A percentile compares a stretch with the other conserved stretches of the same genome.
These are phyloP conservation scores for Psilocybe sp. DNA, from an alignment of 768 basidiomycete species.

Conservation along the genomic window DNA sequence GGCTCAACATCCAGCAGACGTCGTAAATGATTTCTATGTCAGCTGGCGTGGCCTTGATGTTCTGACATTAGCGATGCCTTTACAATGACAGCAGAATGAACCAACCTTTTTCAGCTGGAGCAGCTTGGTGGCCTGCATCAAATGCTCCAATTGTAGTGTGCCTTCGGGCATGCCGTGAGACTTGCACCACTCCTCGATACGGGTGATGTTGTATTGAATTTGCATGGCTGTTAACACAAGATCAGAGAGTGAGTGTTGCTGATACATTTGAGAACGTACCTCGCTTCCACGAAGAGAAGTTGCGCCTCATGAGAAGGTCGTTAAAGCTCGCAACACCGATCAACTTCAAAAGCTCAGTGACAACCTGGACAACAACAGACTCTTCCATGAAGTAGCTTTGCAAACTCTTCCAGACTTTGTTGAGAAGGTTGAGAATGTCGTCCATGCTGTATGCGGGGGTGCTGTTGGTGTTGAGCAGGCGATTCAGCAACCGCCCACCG, in stretches of 20 bases:
- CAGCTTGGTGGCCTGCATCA: conserved; percentile 99
- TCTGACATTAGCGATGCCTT: neutral
- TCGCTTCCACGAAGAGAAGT: conserved; percentile 99
- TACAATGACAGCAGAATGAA: neutral
- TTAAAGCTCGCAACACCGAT: conserved; percentile 98
- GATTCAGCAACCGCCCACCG: conserved; percentile 89
- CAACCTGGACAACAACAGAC: conserved; percentile 90
- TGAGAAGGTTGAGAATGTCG: conserved; percentile 92
- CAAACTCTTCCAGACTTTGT: conserved; percentile 97
- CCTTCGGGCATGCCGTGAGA: conserved; percentile 99
- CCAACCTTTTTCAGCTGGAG: conserved; percentile 94
- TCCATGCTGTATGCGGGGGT: conserved; percentile 97
- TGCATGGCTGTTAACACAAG: conserved; percentile 78
- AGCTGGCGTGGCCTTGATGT: conserved; percentile 75
- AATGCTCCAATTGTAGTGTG: conserved; percentile 92
- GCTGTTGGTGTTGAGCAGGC: conserved; percentile 81
- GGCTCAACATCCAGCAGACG: conserved; percentile 99
- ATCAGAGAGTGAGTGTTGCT: neutral
- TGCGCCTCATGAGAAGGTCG: conserved; percentile 95
- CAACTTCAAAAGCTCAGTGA: conserved; percentile 92
- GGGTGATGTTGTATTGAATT: conserved; percentile 99
- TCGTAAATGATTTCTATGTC: conserved; percentile 99
- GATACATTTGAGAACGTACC: conserved; percentile 46
- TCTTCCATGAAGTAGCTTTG: conserved; percentile 99
- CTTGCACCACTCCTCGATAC: conserved; percentile 99